Conservation (phyloP, 2,329 filamentous ascomycete species). For the Zymoseptoria ardabiliae region DNA sequence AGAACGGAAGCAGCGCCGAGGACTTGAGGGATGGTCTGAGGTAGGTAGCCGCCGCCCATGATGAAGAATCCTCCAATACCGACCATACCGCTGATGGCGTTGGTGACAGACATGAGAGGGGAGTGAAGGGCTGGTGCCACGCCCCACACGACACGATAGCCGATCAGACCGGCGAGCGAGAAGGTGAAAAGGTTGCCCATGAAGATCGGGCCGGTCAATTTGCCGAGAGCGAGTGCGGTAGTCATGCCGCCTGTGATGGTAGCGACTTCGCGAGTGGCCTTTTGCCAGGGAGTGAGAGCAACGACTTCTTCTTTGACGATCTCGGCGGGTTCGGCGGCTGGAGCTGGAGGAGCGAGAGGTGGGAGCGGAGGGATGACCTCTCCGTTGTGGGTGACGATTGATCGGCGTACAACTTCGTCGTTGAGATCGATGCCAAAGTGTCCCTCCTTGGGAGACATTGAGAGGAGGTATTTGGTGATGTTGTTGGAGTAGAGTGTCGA, state of each 20-base stretch:
- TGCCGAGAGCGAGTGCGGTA: conserved; percentile 66
- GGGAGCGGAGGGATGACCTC: conserved; percentile 69
- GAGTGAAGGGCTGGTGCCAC: conserved; percentile 77
- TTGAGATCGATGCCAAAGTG: conserved; percentile 72
- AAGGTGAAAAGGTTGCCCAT: conserved; percentile 87
- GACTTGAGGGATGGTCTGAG: conserved; percentile 68
- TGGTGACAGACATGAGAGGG: conserved; percentile 86
- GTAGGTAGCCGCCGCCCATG: conserved; percentile 71
- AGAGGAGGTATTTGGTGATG: conserved; percentile 79
- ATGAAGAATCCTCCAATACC: conserved; percentile 83
- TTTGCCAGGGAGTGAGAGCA: conserved; percentile 74
- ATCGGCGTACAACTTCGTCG: conserved; percentile 78
- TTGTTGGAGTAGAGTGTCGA: conserved; percentile 92
- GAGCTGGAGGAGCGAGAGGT: conserved; percentile 54
- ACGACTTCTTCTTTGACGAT: conserved; percentile 51
- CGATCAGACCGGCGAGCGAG: conserved; percentile 73
- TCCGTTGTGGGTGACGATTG: conserved; percentile 74
- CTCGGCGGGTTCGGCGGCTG: conserved; percentile 44
- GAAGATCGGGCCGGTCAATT: conserved; percentile 72
- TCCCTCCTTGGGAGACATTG: conserved; percentile 70
- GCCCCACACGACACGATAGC: conserved; percentile 71
- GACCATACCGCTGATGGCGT: conserved; percentile 85
- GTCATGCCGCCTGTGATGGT: conserved; percentile 72
- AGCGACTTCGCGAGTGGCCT: conserved; percentile 66
- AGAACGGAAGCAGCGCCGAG: conserved; percentile 75